These are phyloP conservation scores for Fallopia convolvulus DNA, from an alignment of 148 eudicot species.

Conservation along the genomic window DNA sequence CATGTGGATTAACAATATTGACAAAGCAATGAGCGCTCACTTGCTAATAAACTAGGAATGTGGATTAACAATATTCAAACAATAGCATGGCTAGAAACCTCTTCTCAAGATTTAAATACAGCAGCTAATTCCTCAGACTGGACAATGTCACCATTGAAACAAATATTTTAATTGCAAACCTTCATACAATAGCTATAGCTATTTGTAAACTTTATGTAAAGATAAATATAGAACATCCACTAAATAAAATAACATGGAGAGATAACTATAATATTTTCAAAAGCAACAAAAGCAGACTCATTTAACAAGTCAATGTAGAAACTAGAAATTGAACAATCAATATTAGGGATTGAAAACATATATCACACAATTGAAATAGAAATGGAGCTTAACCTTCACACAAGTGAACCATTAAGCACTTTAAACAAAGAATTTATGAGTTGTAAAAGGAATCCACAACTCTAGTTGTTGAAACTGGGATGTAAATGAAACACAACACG, in stretches of 20 bases:
- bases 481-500: constrained; percentile 75
- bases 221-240: no score
- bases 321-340: no score
- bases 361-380: no score
- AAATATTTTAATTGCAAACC: not conserved
- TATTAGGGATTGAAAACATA: no score
- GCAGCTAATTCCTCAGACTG: not conserved
- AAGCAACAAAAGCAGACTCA: not conserved
- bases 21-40: not conserved
- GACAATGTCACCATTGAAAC: not conserved
- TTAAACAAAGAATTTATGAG: no score
- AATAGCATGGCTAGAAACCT: not conserved
- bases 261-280: not conserved
- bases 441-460: constrained; percentile 67
- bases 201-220: no score
- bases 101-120: not conserved
- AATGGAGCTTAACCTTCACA: no score
- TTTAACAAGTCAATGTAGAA: no score
- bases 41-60: not conserved
- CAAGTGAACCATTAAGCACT: no score
- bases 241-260: not conserved
- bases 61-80: not conserved
- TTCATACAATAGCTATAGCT: no score
- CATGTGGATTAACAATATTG: no score
- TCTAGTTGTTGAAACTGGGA: constrained; percentile 73